Conservation (phyloP, 2,329 filamentous ascomycete species). For the Penicillium palitans region DNA sequence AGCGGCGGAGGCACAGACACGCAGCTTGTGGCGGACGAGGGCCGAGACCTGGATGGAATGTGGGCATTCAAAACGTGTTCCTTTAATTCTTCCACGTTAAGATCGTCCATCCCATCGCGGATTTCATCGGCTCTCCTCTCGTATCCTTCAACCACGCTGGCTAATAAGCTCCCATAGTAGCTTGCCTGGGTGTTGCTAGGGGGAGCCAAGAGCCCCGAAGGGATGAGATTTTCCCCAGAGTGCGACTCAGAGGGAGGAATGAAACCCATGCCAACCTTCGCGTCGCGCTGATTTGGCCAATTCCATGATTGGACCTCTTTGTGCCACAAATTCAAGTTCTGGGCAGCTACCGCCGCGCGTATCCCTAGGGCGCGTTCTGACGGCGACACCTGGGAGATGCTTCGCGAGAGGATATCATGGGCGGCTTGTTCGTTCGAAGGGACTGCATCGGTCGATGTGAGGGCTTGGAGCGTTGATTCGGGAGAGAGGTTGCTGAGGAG, state of each 20-base stretch:
- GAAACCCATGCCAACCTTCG: conserved; percentile 45
- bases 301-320: conserved; percentile 60
- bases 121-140: conserved; percentile 76
- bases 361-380: conserved; percentile 60
- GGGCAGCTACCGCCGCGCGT: conserved; percentile 59
- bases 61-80: conserved; percentile 80
- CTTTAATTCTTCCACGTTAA: conserved; percentile 74
- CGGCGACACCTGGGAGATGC: conserved; percentile 56
- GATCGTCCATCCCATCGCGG: conserved; percentile 46
- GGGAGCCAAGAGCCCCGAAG: conserved; percentile 2
- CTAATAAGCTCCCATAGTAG: conserved; percentile 72
- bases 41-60: conserved; percentile 62
- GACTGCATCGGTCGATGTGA: conserved; percentile 46
- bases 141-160: conserved; percentile 64
- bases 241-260: conserved; percentile 28
- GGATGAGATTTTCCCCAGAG: not conserved
- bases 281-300: conserved; percentile 51
- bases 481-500: conserved; percentile 56
- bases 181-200: conserved; percentile 27
- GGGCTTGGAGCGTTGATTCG: conserved; percentile 54
- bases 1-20: conserved; percentile 44
- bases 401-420: conserved; percentile 46
- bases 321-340: conserved; percentile 60
- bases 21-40: conserved; percentile 48
- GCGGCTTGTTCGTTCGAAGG: conserved; percentile 39